Evolutionary conservation across 2,329 filamentous ascomycete species (phyloP), one percentile per base, ranked within the genome.

Genomic region (Hypoxylon sp.): DNA sequence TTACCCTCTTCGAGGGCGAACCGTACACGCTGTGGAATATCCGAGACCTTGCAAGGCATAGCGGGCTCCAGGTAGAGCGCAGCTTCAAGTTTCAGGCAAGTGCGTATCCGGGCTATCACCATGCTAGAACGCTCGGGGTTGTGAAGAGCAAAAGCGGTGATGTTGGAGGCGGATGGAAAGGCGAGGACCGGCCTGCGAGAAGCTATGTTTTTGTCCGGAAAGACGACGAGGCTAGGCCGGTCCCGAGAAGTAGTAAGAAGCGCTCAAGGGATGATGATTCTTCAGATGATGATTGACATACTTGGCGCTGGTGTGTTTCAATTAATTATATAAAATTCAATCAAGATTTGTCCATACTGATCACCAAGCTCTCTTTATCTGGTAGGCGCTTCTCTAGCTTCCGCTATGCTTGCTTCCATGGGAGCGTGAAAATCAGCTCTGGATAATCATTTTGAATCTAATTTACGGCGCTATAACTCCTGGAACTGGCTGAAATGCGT

Each of bases 1-100:
- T 98, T 22, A 97, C 94, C 0, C 83, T 98, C 9, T 99, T 99
- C 79, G 95, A 98, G 80, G 92, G 92, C 65, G 92, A 97, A 79
- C 96, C 96, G 0, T 99, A 99, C 79, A 95, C 94, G 1, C 86
- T 98, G 0, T 99, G 96, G 96, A 98, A 98, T 81, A 87, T 98
- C 26, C 88, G 91, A 37, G 95, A 98, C 82, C 84, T 99, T 29
- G 96, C 88, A 1, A 87, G 95, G 5, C 93, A 97, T 78, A 85
- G 86, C 3, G 92, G 92, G 4, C 81, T 95, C 55, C 86, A 88
- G 75, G 91, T 94, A 37, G 84, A 90, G 73, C 83, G 87, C 74
- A 94, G 91, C 78, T 94, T 92, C 77, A 82, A 81, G 63, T 96
- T 96, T 76, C 85, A 88, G 69, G 85, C 88, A 4, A 81, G 75